A percentile compares a stretch with the other conserved stretches of the same genome.
Conservation (phyloP, 495 filamentous ascomycete genomes). For the Neurospora sp. region DNA sequence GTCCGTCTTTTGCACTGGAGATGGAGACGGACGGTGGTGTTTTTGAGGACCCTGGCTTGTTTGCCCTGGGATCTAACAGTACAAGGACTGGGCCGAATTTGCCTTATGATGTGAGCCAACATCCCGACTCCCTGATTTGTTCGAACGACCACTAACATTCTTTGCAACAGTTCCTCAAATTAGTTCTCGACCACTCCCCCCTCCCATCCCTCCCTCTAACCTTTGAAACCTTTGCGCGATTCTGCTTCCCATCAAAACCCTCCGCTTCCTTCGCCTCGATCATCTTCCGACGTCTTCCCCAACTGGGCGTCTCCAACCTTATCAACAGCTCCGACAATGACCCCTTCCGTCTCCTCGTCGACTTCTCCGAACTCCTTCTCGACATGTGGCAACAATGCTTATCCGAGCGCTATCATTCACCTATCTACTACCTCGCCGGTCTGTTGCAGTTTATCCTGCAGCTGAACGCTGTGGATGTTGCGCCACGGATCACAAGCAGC, state of each 20-base stretch:
- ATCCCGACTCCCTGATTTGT: neutral
- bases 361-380: conserved; percentile 34
- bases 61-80: neutral
- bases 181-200: conserved; percentile 34
- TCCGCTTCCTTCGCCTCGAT: conserved; percentile 31
- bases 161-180: conserved; percentile 26
- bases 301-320: conserved; percentile 19
- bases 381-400: conserved; percentile 36
- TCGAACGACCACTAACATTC: neutral
- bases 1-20: conserved; percentile 40
- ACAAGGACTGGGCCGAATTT: neutral
- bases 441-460: conserved; percentile 29
- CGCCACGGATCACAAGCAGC: conserved; percentile 31
- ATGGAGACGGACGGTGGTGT: conserved; percentile 18
- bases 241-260: conserved; percentile 30
- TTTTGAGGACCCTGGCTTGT: neutral
- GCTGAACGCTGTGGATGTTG: conserved; percentile 28
- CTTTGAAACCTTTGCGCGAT: conserved; percentile 34
- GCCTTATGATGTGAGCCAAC: conserved; percentile 27
- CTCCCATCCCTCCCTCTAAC: conserved; percentile 24
- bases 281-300: conserved; percentile 32
- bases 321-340: conserved; percentile 7
- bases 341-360: conserved; percentile 28
- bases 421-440: conserved; percentile 33
- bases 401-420: conserved; percentile 29